Evolutionary conservation across 2,329 filamentous ascomycete genomes (phyloP).

Genomic region (Aspergillus puulaauensis): DNA sequence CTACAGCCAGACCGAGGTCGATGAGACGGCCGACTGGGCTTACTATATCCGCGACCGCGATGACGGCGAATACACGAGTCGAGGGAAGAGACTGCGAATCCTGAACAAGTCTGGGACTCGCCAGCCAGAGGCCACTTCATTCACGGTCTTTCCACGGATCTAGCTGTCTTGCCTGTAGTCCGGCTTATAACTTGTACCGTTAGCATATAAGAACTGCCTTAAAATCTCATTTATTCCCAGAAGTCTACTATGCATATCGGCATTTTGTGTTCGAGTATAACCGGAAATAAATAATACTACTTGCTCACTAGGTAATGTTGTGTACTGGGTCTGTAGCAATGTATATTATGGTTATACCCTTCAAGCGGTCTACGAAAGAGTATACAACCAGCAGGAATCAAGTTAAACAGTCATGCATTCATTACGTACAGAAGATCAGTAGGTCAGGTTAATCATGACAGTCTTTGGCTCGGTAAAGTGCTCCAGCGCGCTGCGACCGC

Average conservation of each 20-base stretch:
- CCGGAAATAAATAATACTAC: too few relatives aligned
- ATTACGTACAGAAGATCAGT: neutral
- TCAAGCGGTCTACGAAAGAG: too few relatives aligned
- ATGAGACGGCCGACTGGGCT: slow-evolving; percentile 15
- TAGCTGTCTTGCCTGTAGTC: neutral
- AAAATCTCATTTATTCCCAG: too few relatives aligned
- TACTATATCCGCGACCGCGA: slow-evolving; percentile 25
- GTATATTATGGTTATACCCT: too few relatives aligned
- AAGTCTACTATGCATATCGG: too few relatives aligned
- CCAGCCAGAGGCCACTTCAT: neutral
- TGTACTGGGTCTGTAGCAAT: too few relatives aligned
- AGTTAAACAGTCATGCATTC: too few relatives aligned
- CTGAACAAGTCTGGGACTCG: neutral
- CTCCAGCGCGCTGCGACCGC: slow-evolving; percentile 3
- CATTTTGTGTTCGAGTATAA: too few relatives aligned
- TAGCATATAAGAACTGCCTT: too few relatives aligned
- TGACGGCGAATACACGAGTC: slow-evolving; percentile 11
- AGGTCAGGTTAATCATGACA: slow-evolving; percentile 1
- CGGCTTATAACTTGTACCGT: too few relatives aligned
- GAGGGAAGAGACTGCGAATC: slow-evolving; percentile 2
- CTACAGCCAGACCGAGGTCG: slow-evolving; percentile 16
- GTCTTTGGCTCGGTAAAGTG: slow-evolving; percentile 11
- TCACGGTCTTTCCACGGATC: slow-evolving; percentile 1
- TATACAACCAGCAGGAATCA: too few relatives aligned
- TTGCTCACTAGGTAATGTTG: too few relatives aligned